Conservation (phyloP, 345 rosid species). For the Citrus reticulata region DNA sequence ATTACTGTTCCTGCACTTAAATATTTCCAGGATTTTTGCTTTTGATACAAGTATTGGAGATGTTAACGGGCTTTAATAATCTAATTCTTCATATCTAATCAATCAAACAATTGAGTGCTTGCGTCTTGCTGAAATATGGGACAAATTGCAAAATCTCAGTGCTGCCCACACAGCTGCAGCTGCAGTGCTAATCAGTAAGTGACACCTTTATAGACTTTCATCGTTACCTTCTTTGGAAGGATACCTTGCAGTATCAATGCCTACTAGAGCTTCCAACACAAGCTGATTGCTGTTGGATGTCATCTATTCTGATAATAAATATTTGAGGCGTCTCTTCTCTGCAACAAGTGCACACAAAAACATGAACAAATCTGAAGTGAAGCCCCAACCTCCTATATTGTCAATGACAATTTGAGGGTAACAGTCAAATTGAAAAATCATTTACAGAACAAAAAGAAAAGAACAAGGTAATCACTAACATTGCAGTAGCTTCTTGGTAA, state of each 20-base stretch:
- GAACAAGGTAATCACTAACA: constrained; percentile 37
- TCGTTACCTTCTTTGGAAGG: neutral
- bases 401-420: neutral
- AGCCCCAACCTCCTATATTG: neutral
- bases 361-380: neutral
- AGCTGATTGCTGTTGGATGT: constrained; percentile 4
- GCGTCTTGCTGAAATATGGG: neutral
- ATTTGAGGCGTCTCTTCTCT: constrained; percentile 66
- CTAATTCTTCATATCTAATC: neutral
- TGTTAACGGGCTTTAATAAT: neutral
- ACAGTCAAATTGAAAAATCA: neutral
- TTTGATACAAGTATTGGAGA: neutral
- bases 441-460: neutral
- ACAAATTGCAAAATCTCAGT: neutral
- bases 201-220: neutral
- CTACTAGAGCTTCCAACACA: constrained; percentile 5
- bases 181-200: neutral
- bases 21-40: neutral
- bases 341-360: constrained; percentile 16
- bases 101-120: neutral
- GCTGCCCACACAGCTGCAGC: neutral
- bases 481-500: constrained; percentile 65
- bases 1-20: neutral
- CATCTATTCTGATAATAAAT: constrained; percentile 40
- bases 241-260: neutral